phyloP scores from a whole-genome alignment of 2,329 filamentous ascomycete species.

The Penicillium sp. region DNA sequence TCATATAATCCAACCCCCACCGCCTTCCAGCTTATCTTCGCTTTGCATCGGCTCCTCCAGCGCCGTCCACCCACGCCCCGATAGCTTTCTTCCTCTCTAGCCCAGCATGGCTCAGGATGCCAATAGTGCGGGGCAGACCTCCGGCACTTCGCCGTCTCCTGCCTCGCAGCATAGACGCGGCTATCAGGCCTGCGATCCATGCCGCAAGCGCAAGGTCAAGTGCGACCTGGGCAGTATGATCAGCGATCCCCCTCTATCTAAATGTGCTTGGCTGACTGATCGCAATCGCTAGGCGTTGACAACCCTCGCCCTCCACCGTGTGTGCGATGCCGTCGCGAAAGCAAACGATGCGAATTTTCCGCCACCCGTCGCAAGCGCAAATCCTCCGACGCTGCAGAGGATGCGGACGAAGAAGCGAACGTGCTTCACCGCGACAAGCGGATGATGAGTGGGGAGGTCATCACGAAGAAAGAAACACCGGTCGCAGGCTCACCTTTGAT shows the following conservation, averaged over 20 bases:
- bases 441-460: constrained; percentile 53
- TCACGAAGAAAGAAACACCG: constrained; percentile 27
- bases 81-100: constrained; percentile 6
- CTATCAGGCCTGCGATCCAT: constrained; percentile 51
- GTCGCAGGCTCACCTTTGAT: constrained; percentile 29
- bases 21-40: constrained; percentile 38
- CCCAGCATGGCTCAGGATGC: constrained; percentile 24
- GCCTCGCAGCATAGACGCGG: constrained; percentile 45
- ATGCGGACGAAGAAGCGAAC: constrained; percentile 44
- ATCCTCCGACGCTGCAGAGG: constrained; percentile 50
- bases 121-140: constrained; percentile 17
- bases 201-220: constrained; percentile 50
- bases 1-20: constrained; percentile 30
- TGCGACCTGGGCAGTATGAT: constrained; percentile 48
- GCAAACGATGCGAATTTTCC: constrained; percentile 96
- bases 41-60: constrained; percentile 41
- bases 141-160: constrained; percentile 33
- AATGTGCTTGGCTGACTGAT: constrained; percentile 17
- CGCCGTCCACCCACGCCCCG: constrained; percentile 20
- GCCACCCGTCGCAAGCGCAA: constrained; percentile 91
- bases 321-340: constrained; percentile 87
- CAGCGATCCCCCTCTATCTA: constrained; percentile 17
- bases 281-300: constrained; percentile 61
- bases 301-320: constrained; percentile 93
- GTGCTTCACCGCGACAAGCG: constrained; percentile 45